Base-by-base conservation (phyloP, 2,329 filamentous ascomycete species). In the Ceratocystis eucalypticola region DNA sequence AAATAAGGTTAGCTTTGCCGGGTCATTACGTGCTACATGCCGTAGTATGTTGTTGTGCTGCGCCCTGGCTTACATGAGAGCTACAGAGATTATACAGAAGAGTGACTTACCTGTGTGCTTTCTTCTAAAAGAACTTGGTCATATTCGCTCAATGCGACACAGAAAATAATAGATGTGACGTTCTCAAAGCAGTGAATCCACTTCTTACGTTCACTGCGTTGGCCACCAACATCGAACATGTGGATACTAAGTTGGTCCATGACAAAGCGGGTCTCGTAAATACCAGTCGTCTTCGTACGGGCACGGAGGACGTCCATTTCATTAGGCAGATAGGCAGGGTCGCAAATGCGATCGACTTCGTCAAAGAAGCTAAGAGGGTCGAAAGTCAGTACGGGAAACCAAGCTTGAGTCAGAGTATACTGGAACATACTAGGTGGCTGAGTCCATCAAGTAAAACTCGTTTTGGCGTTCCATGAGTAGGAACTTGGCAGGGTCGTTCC, bases 171-270 rank as follows among this genome's bases (percentile, higher is more conserved):
- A 3, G 94, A 97, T 55, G 94, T 99, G 72, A 99, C 94, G 72
- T 97, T 97, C 76, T 99, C 94, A 76, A 99, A 99, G 79, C 94
- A 99, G 78, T 99, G 94, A 74, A 99, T 99, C 94, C 94, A 99
- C 79, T 99, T 99, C 81, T 99, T 99, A 69, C 94, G 85, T 77
- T 99, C 94, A 76, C 93, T 97, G 74, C 94, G 82, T 77, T 99
- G 94, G 28, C 94, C 94, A 69, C 94, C 94, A 3, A 99, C 94
- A 75, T 99, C 94, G 74, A 99, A 99, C 94, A 99, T 99, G 79
- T 99, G 94, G 78, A 99, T 99, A 78, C 92, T 97, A 69, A 99
- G 81, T 74, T 96, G 93, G 45, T 93, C 94, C 94, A 99, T 99
- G 71, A 94, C 91, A 75, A 99, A 99, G 71, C 94, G 85, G 62